Percentiles rank a stretch among this genome's conserved stretches.
Conservation (phyloP, 139 green algal species). For the Closterium sp. region DNA sequence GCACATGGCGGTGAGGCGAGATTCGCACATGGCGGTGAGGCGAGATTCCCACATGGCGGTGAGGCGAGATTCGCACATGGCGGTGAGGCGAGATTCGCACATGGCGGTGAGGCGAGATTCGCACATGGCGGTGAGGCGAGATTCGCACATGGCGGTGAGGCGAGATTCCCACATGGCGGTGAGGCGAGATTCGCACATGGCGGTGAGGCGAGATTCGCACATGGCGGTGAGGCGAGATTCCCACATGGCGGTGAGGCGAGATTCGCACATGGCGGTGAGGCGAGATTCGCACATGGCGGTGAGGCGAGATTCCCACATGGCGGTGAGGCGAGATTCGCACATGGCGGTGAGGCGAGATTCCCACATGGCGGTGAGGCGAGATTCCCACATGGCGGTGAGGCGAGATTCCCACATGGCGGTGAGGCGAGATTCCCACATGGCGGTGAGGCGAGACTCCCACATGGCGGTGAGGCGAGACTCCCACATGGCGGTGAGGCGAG, state of each 20-base stretch:
- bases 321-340: neutral
- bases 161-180: conserved; percentile 27
- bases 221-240: neutral
- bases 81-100: neutral
- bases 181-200: too few relatives aligned
- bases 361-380: conserved; percentile 6
- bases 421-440: too few relatives aligned
- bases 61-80: conserved; percentile 22
- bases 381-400: too few relatives aligned
- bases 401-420: conserved; percentile 27
- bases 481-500: too few relatives aligned
- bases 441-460: conserved; percentile 24
- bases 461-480: neutral
- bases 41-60: too few relatives aligned
- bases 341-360: too few relatives aligned
- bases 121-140: conserved; percentile 2
- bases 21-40: conserved; percentile 25
- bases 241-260: too few relatives aligned
- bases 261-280: conserved; percentile 25
- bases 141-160: too few relatives aligned
- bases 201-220: conserved; percentile 24
- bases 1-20: too few relatives aligned
- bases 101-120: too few relatives aligned
- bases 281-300: too few relatives aligned
- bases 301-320: conserved; percentile 25